Conservation (phyloP, 768 basidiomycete genomes). For the Xerocomus spinulosus region DNA sequence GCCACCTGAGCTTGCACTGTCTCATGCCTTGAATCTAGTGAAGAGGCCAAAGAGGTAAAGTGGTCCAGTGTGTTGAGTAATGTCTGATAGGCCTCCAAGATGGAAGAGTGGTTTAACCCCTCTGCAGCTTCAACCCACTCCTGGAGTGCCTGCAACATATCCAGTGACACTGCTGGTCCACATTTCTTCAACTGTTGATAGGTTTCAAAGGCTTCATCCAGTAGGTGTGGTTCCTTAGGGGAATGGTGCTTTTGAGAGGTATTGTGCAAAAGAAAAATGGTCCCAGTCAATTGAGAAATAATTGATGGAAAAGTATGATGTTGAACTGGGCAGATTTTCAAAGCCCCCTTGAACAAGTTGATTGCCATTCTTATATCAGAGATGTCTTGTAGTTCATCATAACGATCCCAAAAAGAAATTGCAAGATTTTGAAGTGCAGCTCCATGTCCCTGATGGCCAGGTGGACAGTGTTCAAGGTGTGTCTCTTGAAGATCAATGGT, state of each 20-base stretch:
- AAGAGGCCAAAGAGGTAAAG: not conserved
- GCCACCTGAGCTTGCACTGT: not conserved
- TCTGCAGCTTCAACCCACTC: not conserved
- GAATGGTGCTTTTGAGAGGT: not conserved
- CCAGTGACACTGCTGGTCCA: not conserved
- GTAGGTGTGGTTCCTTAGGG: not conserved
- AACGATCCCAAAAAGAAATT: not conserved
- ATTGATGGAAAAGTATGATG: not conserved
- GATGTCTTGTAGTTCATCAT: not conserved
- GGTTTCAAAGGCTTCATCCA: not conserved
- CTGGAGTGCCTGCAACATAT: not conserved
- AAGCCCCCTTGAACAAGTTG: not conserved
- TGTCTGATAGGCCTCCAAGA: not conserved
- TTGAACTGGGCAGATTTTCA: not conserved
- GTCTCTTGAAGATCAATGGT: not conserved
- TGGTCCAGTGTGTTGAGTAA: not conserved
- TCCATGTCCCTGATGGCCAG: not conserved
- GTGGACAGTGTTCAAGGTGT: not conserved
- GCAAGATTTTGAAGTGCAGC: not conserved
- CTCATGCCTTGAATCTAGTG: not conserved
- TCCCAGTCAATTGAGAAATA: not conserved
- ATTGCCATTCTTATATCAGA: not conserved
- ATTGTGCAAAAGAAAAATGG: not conserved
- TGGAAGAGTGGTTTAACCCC: not conserved
- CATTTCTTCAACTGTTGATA: not conserved